Evolutionary conservation across 129 eudicot species (phyloP), one percentile per base, ranked within the genome.

Genomic region (Saussurea involucrata): DNA sequence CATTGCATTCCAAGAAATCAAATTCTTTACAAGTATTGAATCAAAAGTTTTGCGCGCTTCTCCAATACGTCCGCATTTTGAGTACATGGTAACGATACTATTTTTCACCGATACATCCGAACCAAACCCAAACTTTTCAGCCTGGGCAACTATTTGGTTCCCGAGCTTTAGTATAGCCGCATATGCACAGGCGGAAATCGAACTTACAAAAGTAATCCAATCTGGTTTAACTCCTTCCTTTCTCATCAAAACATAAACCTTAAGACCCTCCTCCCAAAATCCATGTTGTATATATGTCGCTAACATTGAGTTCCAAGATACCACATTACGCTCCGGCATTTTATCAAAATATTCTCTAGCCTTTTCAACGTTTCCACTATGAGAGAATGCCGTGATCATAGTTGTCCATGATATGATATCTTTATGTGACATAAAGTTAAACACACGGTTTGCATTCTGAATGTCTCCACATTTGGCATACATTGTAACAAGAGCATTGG

Each of bases 321-420:
- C 60, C 37, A 87, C 76, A 74, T 87, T 87, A 34, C 88, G 81
- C 63, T 87, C 88, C 0, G 92, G 92, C 92, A 87, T 87, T 73
- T 73, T 68, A 76, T 87, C 71, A n/a, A 87, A 85, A 76, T 72
- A 85, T 18, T 85, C 79, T 65, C 82, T 44, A 79, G 87, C 88
- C 34, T 79, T 82, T 74, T 73, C 88, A 15, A 82, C 72, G 53
- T 82, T 65, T 12, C 92, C 83, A 15, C 9, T 73, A 68, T 82
- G 83, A 24, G 83, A 87, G 46, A 81, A 81, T 24, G 81, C 81
- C 3, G 92, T 76, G 66, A 87, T 80, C 92, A 87, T 85, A 44
- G 92, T 65, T 20, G 88, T 87, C 92, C 92, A 85, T 36, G 92
- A 85, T 78, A 87, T 87, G 17, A 82, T 76, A 76, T 87, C 87